Evolutionary conservation across 1,139 yeast genomes (phyloP), one percentile per base, ranked within the genome.

Genomic region (Blastobotrys persicus): DNA sequence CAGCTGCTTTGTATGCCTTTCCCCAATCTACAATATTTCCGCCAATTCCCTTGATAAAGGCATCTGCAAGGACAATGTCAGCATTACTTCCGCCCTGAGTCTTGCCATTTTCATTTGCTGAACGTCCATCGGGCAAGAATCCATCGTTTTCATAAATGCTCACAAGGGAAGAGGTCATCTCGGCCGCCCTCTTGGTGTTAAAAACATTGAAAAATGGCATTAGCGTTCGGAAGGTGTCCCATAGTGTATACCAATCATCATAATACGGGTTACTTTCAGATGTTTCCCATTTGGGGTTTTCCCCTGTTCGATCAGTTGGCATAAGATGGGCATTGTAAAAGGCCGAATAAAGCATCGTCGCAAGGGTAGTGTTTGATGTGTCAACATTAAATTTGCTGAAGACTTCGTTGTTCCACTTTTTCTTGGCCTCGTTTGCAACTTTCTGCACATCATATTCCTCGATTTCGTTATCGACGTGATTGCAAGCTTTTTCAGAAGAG

Each of bases 61-160:
- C 74, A 55, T 71, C 75, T 4, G 73, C 73, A 51, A 71, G 58
- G 14, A 71, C 63, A 18, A 70, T 67, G 51, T 71, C 75, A 1
- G 73, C 67, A 50, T 71, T 69, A 34, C 69, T 61, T 0, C 74
- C 74, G 19, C 75, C 75, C 53, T 70, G 74, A 3, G 73, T 69
- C 33, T 70, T 56, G 7, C 74, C 74, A 45, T 69, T 69, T 51
- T 71, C 70, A 50, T 69, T 68, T 11, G 73, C 72, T 35, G 70
- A 60, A 35, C 75, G 57, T 2, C 70, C 74, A 55, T 71, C 75
- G 0, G 74, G 75, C 48, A 71, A 65, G 49, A 58, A 71, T 2
- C 73, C 74, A 28, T 69, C 73, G 48, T 65, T 52, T 45, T 62
- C 57, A 55, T 65, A 70, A 17, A 63, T 67, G 19, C 66, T 65